A percentile compares a stretch with the other conserved stretches of the same genome.
These are phyloP conservation scores for Tolypocladium ophioglossoides DNA, from an alignment of 2,329 filamentous ascomycete species.

Conservation along the genomic window DNA sequence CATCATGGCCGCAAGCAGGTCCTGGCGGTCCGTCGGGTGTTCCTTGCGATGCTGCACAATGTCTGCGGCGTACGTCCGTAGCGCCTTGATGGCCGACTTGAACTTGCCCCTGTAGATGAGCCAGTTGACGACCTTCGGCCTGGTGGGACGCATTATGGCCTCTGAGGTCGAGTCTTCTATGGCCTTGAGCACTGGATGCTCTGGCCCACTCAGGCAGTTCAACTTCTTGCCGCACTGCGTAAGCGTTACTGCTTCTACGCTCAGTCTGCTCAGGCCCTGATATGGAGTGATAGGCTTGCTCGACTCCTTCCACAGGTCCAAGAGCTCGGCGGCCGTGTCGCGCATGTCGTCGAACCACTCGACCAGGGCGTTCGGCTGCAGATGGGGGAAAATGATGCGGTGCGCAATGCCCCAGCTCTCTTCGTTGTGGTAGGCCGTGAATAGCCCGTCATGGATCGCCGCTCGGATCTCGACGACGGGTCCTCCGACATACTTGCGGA, in stretches of 20 bases:
- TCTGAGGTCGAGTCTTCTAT: constrained; percentile 47
- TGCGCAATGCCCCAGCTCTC: constrained; percentile 38
- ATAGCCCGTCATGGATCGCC: constrained; percentile 39
- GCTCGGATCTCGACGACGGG: constrained; percentile 41
- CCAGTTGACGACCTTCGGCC: constrained; percentile 41
- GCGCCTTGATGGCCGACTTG: constrained; percentile 37
- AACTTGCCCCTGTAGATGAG: constrained; percentile 42
- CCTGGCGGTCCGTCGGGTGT: constrained; percentile 44
- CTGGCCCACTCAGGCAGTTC: constrained; percentile 32
- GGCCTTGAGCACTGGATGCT: constrained; percentile 37
- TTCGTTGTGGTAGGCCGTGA: constrained; percentile 39
- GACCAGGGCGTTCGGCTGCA: constrained; percentile 22
- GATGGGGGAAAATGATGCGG: constrained; percentile 38
- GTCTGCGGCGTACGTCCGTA: constrained; percentile 45
- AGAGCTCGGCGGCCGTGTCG: constrained; percentile 36
- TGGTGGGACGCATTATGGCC: constrained; percentile 41
- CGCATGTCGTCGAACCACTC: constrained; percentile 35
- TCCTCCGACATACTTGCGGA: constrained; percentile 42
- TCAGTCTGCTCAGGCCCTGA: constrained; percentile 39
- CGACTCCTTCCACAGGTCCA: constrained; percentile 34
- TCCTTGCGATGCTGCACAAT: constrained; percentile 45
- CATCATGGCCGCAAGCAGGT: constrained; percentile 51
- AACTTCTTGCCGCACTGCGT: constrained; percentile 41
- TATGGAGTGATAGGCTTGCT: constrained; percentile 33
- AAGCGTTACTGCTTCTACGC: constrained; percentile 39